These are phyloP conservation scores for Xylaria curta DNA, from an alignment of 495 filamentous ascomycete species.

Conservation along the genomic window DNA sequence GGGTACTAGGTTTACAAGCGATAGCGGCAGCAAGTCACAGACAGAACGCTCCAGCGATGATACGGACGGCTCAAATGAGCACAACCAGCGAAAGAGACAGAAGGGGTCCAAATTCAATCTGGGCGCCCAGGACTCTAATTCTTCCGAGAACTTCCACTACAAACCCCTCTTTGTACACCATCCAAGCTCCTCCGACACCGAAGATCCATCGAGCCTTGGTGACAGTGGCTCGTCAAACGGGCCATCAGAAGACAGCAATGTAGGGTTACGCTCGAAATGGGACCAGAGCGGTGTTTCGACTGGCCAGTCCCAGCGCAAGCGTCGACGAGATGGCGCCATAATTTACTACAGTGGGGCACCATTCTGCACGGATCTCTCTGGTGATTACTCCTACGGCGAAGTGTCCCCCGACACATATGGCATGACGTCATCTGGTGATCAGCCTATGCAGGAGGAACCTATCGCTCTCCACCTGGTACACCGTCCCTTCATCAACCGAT, in stretches of 20 bases:
- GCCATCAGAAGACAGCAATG: slow-evolving; percentile 47
- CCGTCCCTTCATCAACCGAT: slow-evolving; percentile 39
- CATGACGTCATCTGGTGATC: slow-evolving; percentile 47
- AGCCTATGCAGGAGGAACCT: slow-evolving; percentile 27
- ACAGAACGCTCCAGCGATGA: slow-evolving; percentile 49
- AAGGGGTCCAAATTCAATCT: slow-evolving; percentile 49
- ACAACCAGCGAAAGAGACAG: slow-evolving; percentile 46
- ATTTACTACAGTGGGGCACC: slow-evolving; percentile 78
- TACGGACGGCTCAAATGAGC: slow-evolving; percentile 46
- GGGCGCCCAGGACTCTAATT: slow-evolving; percentile 42
- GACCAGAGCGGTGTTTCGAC: slow-evolving; percentile 48
- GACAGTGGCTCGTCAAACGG: slow-evolving; percentile 45
- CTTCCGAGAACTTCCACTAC: slow-evolving; percentile 62
- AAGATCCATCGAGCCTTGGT: slow-evolving; percentile 49
- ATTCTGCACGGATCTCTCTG: slow-evolving; percentile 79
- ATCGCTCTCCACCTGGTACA: slow-evolving; percentile 31
- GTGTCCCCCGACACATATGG: slow-evolving; percentile 46
- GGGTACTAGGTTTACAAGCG: slow-evolving; percentile 64
- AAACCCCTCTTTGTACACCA: slow-evolving; percentile 65
- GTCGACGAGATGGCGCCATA: slow-evolving; percentile 70
- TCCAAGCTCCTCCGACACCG: slow-evolving; percentile 46
- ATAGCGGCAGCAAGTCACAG: slow-evolving; percentile 54
- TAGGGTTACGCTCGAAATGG: slow-evolving; percentile 46
- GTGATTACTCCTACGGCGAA: slow-evolving; percentile 54
- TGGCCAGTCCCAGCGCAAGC: slow-evolving; percentile 50